These are phyloP conservation scores for Diaporthe vaccinii DNA, from an alignment of 2,329 filamentous ascomycete genomes.

Conservation along the genomic window DNA sequence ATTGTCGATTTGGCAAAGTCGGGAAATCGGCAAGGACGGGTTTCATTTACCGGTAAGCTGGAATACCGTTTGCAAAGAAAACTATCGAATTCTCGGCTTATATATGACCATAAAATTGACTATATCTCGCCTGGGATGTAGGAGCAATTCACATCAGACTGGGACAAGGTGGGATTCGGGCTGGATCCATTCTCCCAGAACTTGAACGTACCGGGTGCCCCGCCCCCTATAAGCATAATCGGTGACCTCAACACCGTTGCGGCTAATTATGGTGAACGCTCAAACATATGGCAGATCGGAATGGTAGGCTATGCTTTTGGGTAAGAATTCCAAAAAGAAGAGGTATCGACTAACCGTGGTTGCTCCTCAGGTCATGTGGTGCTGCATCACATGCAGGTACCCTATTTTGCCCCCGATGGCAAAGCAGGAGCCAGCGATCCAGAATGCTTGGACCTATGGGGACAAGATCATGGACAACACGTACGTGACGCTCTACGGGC, in stretches of 20 bases:
- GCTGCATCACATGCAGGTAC: background rate
- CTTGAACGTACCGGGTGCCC: too few species aligned
- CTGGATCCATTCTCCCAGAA: constrained; percentile 7
- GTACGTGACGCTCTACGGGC: background rate
- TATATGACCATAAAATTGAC: background rate
- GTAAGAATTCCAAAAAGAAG: background rate
- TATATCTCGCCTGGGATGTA: background rate
- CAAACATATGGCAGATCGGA: constrained; percentile 15
- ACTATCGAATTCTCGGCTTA: too few species aligned
- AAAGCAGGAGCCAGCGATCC: background rate
- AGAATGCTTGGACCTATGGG: background rate
- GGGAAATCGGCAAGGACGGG: background rate
- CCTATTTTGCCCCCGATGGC: background rate
- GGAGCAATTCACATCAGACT: constrained; percentile 29
- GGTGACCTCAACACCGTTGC: background rate
- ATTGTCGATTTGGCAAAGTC: background rate
- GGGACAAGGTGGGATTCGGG: background rate
- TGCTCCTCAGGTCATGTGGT: constrained; percentile 1
- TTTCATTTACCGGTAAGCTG: constrained; percentile 10
- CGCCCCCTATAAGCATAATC: background rate
- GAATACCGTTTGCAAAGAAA: background rate
- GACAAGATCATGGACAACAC: background rate
- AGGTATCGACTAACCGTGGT: background rate
- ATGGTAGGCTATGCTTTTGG: background rate
- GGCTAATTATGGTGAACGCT: constrained; percentile 19